These are phyloP conservation scores for Stephanodiscus triporus DNA, from an alignment of 108 stramenopile genomes.

Conservation along the genomic window DNA sequence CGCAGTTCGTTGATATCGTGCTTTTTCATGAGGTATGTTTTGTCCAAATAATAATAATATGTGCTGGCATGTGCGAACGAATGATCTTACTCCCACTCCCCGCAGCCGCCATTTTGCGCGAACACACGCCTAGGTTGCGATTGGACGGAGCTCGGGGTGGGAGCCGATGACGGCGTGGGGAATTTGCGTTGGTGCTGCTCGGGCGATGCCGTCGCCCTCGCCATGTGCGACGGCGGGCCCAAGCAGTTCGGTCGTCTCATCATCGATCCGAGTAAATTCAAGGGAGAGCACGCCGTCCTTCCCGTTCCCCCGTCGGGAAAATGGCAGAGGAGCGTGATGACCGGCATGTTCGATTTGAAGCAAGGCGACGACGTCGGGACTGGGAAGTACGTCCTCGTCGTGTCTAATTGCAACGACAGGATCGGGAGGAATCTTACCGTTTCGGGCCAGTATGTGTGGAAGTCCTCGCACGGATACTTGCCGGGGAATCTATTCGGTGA, in stretches of 20 bases:
- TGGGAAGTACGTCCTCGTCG: slow-evolving; percentile 75
- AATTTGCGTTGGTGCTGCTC: slow-evolving; percentile 81
- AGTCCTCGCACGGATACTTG: slow-evolving; percentile 79
- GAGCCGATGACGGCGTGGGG: slow-evolving; percentile 54
- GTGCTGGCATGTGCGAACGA: neutral
- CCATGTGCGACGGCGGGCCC: slow-evolving; percentile 56
- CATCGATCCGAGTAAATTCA: slow-evolving; percentile 58
- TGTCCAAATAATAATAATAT: neutral
- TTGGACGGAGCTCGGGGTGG: slow-evolving; percentile 80
- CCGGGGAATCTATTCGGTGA: slow-evolving; percentile 85
- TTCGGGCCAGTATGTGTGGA: slow-evolving; percentile 69
- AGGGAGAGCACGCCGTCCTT: slow-evolving; percentile 66
- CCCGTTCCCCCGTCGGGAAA: slow-evolving; percentile 63
- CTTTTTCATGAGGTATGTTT: slow-evolving; percentile 49
- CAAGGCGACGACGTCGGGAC: slow-evolving; percentile 22
- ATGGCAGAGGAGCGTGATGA: slow-evolving; percentile 51
- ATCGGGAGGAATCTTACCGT: slow-evolving; percentile 66
- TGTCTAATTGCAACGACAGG: slow-evolving; percentile 81
- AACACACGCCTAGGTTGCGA: slow-evolving; percentile 72
- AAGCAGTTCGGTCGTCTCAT: slow-evolving; percentile 72
- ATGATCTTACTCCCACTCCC: neutral
- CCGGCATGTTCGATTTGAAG: slow-evolving; percentile 44
- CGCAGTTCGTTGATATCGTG: slow-evolving; percentile 47
- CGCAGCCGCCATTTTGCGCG: slow-evolving; percentile 69
- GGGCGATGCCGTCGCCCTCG: slow-evolving; percentile 67